phyloP scores from a whole-genome alignment of 768 basidiomycete species.

The Kwoniella botswanensis region DNA sequence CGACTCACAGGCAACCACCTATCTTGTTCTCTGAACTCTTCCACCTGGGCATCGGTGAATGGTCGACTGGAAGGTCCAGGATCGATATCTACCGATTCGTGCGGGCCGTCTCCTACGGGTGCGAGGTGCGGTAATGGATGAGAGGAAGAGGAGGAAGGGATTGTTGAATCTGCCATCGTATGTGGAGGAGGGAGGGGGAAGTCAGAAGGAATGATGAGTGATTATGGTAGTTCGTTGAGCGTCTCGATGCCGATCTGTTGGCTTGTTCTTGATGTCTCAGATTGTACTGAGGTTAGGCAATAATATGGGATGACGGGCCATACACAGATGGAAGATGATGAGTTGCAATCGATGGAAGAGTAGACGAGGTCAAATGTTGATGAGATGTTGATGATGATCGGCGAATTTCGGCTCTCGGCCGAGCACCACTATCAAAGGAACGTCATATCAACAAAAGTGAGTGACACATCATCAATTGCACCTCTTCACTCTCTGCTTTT shows the following conservation, averaged over 20 bases:
- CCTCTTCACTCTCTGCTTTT: neutral
- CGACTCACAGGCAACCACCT: conserved; percentile 81
- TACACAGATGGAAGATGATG: neutral
- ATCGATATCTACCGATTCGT: conserved; percentile 8
- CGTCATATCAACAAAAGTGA: neutral
- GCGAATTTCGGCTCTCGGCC: neutral
- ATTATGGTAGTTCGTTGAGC: neutral
- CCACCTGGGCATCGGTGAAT: conserved; percentile 88
- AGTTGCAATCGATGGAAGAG: neutral
- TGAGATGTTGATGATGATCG: conserved; percentile 3
- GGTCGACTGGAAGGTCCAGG: conserved; percentile 21
- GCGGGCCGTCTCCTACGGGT: conserved; percentile 17
- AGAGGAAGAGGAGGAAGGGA: neutral
- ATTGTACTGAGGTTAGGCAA: neutral
- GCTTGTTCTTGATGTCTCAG: neutral
- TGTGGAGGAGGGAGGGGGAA: neutral
- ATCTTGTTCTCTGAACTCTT: conserved; percentile 93
- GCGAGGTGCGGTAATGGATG: conserved; percentile 26
- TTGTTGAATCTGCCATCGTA: conserved; percentile 1
- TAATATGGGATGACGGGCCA: neutral
- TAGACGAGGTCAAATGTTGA: neutral
- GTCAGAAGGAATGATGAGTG: neutral
- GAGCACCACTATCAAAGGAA: neutral
- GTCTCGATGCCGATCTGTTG: neutral
- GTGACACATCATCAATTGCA: neutral